Percentiles rank a stretch among this genome's conserved stretches.
Evolutionary conservation across 2,329 filamentous ascomycete genomes (phyloP).

Genomic region (Hawksworthiomyces lignivorus): DNA sequence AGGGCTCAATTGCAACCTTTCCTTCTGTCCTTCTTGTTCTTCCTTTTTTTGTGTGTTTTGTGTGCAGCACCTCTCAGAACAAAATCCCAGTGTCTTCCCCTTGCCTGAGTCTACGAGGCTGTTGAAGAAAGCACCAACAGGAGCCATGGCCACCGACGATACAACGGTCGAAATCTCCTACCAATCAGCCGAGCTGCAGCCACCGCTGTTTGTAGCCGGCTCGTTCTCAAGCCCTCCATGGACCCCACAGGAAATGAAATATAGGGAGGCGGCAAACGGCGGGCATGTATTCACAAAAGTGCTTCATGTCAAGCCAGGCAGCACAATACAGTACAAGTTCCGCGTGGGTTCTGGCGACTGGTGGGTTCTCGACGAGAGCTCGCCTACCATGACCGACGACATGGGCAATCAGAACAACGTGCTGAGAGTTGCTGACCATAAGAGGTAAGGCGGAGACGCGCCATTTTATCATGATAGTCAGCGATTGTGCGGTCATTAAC

Average conservation of each 20-base stretch:
- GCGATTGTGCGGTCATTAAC: too few relatives aligned
- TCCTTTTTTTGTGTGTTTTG: too few relatives aligned
- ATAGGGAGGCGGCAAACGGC: slow-evolving; percentile 39
- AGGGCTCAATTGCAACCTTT: too few relatives aligned
- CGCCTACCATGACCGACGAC: slow-evolving; percentile 42
- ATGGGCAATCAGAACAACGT: slow-evolving; percentile 43
- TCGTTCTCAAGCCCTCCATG: slow-evolving; percentile 61
- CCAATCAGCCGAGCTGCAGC: slow-evolving; percentile 48
- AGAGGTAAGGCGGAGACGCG: slow-evolving; percentile 6
- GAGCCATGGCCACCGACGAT: slow-evolving; percentile 27
- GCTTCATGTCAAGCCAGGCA: slow-evolving; percentile 46
- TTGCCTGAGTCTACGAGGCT: too few relatives aligned
- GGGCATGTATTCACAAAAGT: slow-evolving; percentile 51
- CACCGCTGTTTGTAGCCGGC: slow-evolving; percentile 64
- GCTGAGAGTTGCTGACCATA: slow-evolving; percentile 24
- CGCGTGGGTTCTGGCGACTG: slow-evolving; percentile 58
- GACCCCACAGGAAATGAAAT: slow-evolving; percentile 59
- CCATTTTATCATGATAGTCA: too few relatives aligned
- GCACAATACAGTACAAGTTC: slow-evolving; percentile 68
- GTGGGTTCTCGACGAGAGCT: slow-evolving; percentile 61
- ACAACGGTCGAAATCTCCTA: slow-evolving; percentile 52
- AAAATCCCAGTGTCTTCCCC: too few relatives aligned
- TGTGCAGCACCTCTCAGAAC: too few relatives aligned
- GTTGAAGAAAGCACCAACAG: not conserved
- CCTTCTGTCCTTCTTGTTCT: too few relatives aligned